Evolutionary conservation across 331 rosid species (phyloP), one percentile per base, ranked within the genome.

Genomic region (Phaseolus coccineus): DNA sequence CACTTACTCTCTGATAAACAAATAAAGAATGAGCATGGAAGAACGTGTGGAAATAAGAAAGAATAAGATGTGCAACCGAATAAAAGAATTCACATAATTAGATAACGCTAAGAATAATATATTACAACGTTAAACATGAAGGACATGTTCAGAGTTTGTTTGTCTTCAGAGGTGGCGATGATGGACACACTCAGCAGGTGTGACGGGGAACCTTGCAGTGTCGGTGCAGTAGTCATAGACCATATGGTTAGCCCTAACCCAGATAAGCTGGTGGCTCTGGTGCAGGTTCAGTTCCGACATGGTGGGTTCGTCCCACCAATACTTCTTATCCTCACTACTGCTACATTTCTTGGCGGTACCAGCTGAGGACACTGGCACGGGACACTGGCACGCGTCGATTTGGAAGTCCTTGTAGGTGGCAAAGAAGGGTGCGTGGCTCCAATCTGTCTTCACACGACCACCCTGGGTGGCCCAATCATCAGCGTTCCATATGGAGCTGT

Each of bases 391-490:
- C 2, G 92, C 96, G 6, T 89, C 76, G 69, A 96, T 90, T 22
- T 87, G 79, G 10, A 96, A 96, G 11, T 82, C 88, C 82, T 72
- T 91, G 88, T 91, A 96, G 1, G 92, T 80, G 1, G 90, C 96
- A 2, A 90, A 6, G 78, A 96, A 96, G 0, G 99, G 99, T 2
- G 96, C 94, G 30, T 93, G 97, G 71, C 91, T 87, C 99, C 99
- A 96, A 72, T 96, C 98, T 5, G 98, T 96, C 84, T 96, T 96
- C 47, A 96, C 90, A 6, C 93, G 81, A 9, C 99, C 99, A 1
- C 98, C 99, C 16, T 96, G 98, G 0, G 99, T 96, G 25, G 98
- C 99, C 99, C 98, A 96, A 64, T 96, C 98, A 15, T 96, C 99
- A 0, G 97, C 99, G 19, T 93, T 96, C 99, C 98, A 96, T 22